phyloP scores from a whole-genome alignment of 306 rosid species.

The Corylus heterophylla region DNA sequence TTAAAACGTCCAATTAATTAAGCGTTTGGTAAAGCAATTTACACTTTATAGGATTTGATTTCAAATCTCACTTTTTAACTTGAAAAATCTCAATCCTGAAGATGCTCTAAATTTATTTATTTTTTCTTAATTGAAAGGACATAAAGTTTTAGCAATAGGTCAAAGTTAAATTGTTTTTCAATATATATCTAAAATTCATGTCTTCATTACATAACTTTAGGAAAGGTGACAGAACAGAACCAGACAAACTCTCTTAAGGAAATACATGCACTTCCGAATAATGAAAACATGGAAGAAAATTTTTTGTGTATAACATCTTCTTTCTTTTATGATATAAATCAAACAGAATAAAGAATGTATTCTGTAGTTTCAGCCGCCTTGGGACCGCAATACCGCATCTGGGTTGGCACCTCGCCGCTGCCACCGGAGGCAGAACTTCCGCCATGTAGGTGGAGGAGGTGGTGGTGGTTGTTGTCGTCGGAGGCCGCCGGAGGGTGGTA shows the following conservation, averaged over 20 bases:
- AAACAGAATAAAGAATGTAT: conserved; percentile 58
- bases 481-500: conserved; percentile 51
- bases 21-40: too few species aligned
- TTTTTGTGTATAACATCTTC: neutral
- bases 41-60: too few species aligned
- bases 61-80: too few species aligned
- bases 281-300: neutral
- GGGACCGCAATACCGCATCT: conserved; percentile 28
- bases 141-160: too few species aligned
- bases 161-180: neutral
- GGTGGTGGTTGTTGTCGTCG: conserved; percentile 20
- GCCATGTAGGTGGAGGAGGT: neutral
- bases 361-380: conserved; percentile 35
- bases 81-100: too few species aligned
- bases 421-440: conserved; percentile 7
- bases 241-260: neutral
- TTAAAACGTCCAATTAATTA: too few species aligned
- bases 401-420: conserved; percentile 9
- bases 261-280: neutral
- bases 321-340: conserved; percentile 8
- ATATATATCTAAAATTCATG: neutral
- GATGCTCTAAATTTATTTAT: too few species aligned
- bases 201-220: neutral
- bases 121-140: too few species aligned
- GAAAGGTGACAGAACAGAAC: neutral